Percentiles rank a stretch among this genome's conserved stretches.
These are phyloP conservation scores for Flaveria linearis DNA, from an alignment of 129 eudicot species.

Conservation along the genomic window DNA sequence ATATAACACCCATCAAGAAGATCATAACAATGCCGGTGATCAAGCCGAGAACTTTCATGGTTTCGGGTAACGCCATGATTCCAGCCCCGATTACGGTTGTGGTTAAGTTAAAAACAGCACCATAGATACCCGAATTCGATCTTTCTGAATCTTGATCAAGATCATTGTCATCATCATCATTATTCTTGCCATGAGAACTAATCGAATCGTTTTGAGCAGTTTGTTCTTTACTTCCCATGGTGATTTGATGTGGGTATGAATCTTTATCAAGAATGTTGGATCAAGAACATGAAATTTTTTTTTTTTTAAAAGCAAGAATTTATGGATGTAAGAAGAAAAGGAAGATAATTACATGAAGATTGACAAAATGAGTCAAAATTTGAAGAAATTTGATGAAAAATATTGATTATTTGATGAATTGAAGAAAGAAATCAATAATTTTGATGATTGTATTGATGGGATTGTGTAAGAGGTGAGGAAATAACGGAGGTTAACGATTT, in stretches of 20 bases:
- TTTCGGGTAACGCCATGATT: slow-evolving; percentile 94
- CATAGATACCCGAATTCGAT: slow-evolving; percentile 53
- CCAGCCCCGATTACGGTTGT: slow-evolving; percentile 91
- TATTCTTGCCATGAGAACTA: background rate
- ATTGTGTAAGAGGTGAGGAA: slow-evolving; percentile 3
- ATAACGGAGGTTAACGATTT: background rate
- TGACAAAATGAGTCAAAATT: background rate
- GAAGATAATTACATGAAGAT: background rate
- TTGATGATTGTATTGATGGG: background rate
- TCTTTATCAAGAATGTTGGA: background rate
- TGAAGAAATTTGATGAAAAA: background rate
- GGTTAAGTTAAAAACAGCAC: slow-evolving; percentile 85
- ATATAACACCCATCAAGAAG: slow-evolving; percentile 61
- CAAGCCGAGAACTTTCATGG: slow-evolving; percentile 91
- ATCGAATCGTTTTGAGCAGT: too few relatives aligned
- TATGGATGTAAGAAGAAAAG: background rate
- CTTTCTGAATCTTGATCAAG: background rate
- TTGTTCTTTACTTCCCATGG: slow-evolving; percentile 14
- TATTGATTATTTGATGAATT: slow-evolving; percentile 6
- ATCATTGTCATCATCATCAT: slow-evolving; percentile 9
- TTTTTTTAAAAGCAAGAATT: background rate
- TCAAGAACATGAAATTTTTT: background rate
- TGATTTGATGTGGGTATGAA: background rate
- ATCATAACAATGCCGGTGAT: slow-evolving; percentile 58
- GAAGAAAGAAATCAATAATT: background rate